Base-by-base conservation (phyloP, 306 rosid genomes). In the Lathyrus oleraceus region DNA sequence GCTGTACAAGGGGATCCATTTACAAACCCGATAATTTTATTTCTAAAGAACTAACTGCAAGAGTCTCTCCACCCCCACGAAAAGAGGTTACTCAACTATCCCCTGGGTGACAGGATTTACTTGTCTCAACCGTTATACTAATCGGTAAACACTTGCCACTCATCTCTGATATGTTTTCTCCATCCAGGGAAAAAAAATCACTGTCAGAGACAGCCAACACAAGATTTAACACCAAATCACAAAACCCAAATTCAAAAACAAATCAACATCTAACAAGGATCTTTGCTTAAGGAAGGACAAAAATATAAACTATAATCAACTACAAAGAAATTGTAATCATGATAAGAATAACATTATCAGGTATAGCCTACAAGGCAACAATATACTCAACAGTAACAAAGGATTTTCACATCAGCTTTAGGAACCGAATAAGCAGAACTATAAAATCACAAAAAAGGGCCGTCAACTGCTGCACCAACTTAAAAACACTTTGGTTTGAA, bases 401-500 rank as follows among this genome's bases (percentile, higher is more conserved):
- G 65, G 43, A 53, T 74, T 53, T 53, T n/a, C 17, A 39, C 5
- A 43, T 16, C 40, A 28, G 28, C 21, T 11, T 35, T 2, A 10
- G 35, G 71, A 53, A 63, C 8, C 7, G 15, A 20, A 39, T 73
- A 52, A 51, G 65, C 42, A 70, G 48, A 64, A 25, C 63, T 35
- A 35, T 35, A 71, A 40, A 23, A 32, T 64, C 58, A 51, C 61
- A 69, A 57, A 35, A 14, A n/a, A 57, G 36, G 40, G 39, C n/a
- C 3, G 36, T 44, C 59, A 56, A 42, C 14, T 43, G 51, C 51
- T 44, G 65, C 66, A 61, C 30, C 63, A 77, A 51, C 32, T 74
- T 76, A 45, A 69, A 27, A 47, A 45, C 10, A 72, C 21, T 49
- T 30, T 51, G 57, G 51, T 48, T 71, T 52, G 35, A 62, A 67